Evolutionary conservation across 768 basidiomycete genomes (phyloP).

Genomic region (Auriscalpium vulgare): DNA sequence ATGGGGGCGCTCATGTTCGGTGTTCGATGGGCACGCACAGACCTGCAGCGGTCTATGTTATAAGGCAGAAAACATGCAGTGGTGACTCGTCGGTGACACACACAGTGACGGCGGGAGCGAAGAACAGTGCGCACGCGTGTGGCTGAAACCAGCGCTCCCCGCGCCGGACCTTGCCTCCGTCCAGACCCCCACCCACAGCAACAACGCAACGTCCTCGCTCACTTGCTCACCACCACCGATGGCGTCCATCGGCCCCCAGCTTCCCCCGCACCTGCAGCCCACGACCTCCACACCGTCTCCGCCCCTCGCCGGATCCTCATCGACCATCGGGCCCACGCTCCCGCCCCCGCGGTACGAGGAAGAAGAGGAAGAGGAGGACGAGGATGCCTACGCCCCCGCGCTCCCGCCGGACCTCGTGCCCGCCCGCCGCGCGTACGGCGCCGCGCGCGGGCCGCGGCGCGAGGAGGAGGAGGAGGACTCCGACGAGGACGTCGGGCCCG

Average conservation of each 20-base stretch:
- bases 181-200: neutral
- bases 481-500: slow-evolving; percentile 80
- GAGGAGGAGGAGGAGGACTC: slow-evolving; percentile 36
- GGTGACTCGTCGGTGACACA: too few relatives aligned
- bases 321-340: slow-evolving; percentile 12
- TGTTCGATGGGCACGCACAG: too few relatives aligned
- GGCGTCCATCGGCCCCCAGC: slow-evolving; percentile 19
- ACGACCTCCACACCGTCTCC: neutral
- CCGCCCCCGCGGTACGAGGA: slow-evolving; percentile 13
- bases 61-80: too few relatives aligned
- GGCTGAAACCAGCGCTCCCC: neutral
- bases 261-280: slow-evolving; percentile 16
- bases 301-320: neutral
- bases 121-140: neutral
- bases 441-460: slow-evolving; percentile 39
- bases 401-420: slow-evolving; percentile 66
- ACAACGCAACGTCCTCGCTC: neutral
- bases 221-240: neutral
- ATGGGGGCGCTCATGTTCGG: neutral
- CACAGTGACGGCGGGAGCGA: too few relatives aligned
- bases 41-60: too few relatives aligned
- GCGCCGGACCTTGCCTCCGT: neutral
- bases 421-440: slow-evolving; percentile 40
- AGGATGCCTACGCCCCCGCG: slow-evolving; percentile 65
- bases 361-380: slow-evolving; percentile 44